Base-by-base conservation (phyloP, 208 protist genomes). In the Angomonas deanei region DNA sequence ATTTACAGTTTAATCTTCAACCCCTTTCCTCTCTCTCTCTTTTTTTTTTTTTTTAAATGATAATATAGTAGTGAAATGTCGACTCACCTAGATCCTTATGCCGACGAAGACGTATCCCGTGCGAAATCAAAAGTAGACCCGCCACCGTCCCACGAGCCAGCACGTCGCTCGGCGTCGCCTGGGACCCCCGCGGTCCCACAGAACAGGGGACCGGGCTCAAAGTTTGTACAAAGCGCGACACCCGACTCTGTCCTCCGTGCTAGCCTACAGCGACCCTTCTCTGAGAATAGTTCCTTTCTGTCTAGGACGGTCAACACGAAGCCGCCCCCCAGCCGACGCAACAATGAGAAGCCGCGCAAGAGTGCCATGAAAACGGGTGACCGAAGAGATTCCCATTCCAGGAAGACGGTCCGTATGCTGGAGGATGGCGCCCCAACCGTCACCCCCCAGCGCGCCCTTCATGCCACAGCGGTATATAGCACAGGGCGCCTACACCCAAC, bases 401-500 rank as follows among this genome's bases (percentile, higher is more conserved):
- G 28, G 50, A 56, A 56, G 50, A 28, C 27, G 50, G 50, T 56
- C 3, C 11, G 11, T 6, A 31, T 42, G 30, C 2, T 23, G 11
- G 31, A 34, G 54, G 50, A 56, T 5, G 6, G 3, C 27, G 23
- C 13, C 23, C 50, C 26, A 23, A 48, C 38, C 63, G 15, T 39
- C 4, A 19, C 19, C 52, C 36, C 38, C 36, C 2, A 48, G n/a
- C 4, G 17, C 17, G 33, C 10, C 17, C 38, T 60, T 64, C 57
- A 67, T 49, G 33, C 38, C 67, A 17, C 57, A 68, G 23, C 50
- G 60, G 19, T 74, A 85, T 46, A 67, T 90, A 19, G 80, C 77
- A 31, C 70, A 91, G 55, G 82, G 74, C 47, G 76, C 74, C n/a
- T 87, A 78, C 67, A 80, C 83, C 3, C 70, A 82, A 66, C 47